These are phyloP conservation scores for Diaporthe humulicola DNA, from an alignment of 2,329 filamentous ascomycete genomes.

Conservation along the genomic window DNA sequence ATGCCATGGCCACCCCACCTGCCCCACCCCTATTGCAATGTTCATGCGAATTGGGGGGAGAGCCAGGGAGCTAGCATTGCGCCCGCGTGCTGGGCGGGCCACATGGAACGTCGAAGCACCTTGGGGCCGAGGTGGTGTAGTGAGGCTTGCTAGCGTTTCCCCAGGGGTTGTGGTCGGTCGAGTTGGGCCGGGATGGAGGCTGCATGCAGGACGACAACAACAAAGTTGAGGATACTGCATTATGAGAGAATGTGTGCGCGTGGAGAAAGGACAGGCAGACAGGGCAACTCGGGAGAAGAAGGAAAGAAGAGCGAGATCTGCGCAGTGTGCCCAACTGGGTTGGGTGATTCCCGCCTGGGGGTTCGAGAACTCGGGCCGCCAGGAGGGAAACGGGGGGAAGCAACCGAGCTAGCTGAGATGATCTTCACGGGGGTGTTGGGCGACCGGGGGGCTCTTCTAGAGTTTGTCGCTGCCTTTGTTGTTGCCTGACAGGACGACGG, in stretches of 20 bases:
- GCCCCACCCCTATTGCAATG: slow-evolving; percentile 21
- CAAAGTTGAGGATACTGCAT: neutral
- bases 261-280: neutral
- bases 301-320: neutral
- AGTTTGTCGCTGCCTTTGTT: slow-evolving; percentile 3
- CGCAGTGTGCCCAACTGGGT: slow-evolving; percentile 27
- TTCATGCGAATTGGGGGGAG: slow-evolving; percentile 13
- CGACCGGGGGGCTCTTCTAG: slow-evolving; percentile 2
- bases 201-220: neutral
- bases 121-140: slow-evolving; percentile 21
- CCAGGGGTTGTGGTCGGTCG: neutral
- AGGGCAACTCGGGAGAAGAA: neutral
- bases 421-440: slow-evolving; percentile 21
- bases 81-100: slow-evolving; percentile 14
- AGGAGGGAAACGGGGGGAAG: neutral
- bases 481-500: neutral
- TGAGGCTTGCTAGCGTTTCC: slow-evolving; percentile 26
- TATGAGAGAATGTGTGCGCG: neutral
- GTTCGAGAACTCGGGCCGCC: slow-evolving; percentile 22
- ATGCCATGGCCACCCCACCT: slow-evolving; percentile 16
- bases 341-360: slow-evolving; percentile 21
- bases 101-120: slow-evolving; percentile 14
- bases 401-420: slow-evolving; percentile 26
- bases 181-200: slow-evolving; percentile 9
- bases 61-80: slow-evolving; percentile 24